phyloP scores from a whole-genome alignment of 2,329 filamentous ascomycete genomes.

The Meredithiella fracta region DNA sequence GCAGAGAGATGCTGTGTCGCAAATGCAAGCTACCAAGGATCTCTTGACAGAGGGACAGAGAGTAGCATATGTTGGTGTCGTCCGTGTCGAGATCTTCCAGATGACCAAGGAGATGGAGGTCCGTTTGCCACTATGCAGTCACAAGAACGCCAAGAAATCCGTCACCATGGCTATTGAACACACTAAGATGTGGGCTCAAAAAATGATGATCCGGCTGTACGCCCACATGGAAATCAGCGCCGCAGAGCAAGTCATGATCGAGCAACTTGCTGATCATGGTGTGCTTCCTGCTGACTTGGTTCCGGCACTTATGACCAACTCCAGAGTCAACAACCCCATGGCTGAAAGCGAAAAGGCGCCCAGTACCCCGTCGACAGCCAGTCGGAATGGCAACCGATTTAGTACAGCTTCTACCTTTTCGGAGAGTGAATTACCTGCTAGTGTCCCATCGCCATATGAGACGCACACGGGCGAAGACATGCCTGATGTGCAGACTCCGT shows the following conservation, averaged over 20 bases:
- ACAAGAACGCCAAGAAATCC: constrained; percentile 55
- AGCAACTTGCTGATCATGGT: constrained; percentile 85
- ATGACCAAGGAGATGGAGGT: constrained; percentile 55
- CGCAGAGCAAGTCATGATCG: constrained; percentile 94
- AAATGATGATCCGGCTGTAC: constrained; percentile 93
- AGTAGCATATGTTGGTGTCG: constrained; percentile 87
- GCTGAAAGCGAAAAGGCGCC: constrained; percentile 33
- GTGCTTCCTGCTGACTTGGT: constrained; percentile 73
- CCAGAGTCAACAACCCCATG: constrained; percentile 84
- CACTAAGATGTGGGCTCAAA: constrained; percentile 91
- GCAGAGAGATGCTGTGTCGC: constrained; percentile 66
- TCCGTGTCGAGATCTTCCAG: constrained; percentile 60
- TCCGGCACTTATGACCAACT: constrained; percentile 75
- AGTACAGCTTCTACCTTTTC: constrained; percentile 16
- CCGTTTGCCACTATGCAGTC: constrained; percentile 20
- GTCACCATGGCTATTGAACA: constrained; percentile 54
- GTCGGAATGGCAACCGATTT: constrained; percentile 9
- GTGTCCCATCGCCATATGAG: constrained; percentile 42
- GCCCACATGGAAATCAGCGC: constrained; percentile 90
- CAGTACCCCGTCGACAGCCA: constrained; percentile 10
- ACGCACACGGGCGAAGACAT: constrained; percentile 52
- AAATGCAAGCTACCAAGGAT: constrained; percentile 92
- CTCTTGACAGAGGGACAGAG: constrained; percentile 87
- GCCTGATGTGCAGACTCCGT: constrained; percentile 65
- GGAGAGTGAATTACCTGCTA: constrained; percentile 29